Conservation (phyloP, 2,329 filamentous ascomycete genomes). For the Claviceps paspali region DNA sequence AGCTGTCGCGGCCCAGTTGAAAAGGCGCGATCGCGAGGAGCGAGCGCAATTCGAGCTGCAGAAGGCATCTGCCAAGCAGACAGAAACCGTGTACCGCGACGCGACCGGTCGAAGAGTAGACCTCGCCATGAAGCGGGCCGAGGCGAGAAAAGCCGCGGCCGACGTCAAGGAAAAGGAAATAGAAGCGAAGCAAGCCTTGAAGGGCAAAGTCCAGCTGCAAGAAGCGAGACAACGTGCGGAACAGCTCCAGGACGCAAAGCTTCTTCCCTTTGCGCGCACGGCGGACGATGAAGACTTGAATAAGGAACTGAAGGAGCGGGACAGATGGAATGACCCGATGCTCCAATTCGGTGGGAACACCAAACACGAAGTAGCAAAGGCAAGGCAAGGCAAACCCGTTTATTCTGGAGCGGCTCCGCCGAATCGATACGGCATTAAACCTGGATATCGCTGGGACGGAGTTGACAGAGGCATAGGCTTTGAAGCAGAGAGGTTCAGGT, state of each 20-base stretch:
- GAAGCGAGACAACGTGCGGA: slow-evolving; percentile 50
- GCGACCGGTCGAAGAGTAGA: slow-evolving; percentile 91
- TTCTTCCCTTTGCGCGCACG: slow-evolving; percentile 63
- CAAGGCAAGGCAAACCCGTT: slow-evolving; percentile 32
- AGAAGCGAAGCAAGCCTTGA: slow-evolving; percentile 53
- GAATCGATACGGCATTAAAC: slow-evolving; percentile 85
- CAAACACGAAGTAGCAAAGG: slow-evolving; percentile 17
- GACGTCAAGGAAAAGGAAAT: slow-evolving; percentile 61
- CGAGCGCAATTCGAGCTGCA: slow-evolving; percentile 31
- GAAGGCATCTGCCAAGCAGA: slow-evolving; percentile 30
- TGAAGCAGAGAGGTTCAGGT: slow-evolving; percentile 83
- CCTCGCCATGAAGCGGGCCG: slow-evolving; percentile 75
- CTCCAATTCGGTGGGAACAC: slow-evolving; percentile 54
- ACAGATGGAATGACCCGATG: slow-evolving; percentile 91
- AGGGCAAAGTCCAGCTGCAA: slow-evolving; percentile 71
- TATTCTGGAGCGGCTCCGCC: slow-evolving; percentile 73
- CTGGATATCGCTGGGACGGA: slow-evolving; percentile 91
- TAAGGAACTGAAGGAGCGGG: slow-evolving; percentile 56
- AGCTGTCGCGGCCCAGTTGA: slow-evolving; percentile 55
- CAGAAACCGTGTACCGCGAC: slow-evolving; percentile 89
- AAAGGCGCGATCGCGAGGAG: slow-evolving; percentile 52
- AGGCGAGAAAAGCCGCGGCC: slow-evolving; percentile 49
- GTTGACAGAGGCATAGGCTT: slow-evolving; percentile 91
- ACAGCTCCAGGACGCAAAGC: slow-evolving; percentile 62
- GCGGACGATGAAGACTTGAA: slow-evolving; percentile 85